Percentiles rank a stretch among this genome's conserved stretches.
Evolutionary conservation across 129 eudicot genomes (phyloP).

Genomic region (Logfia minima): DNA sequence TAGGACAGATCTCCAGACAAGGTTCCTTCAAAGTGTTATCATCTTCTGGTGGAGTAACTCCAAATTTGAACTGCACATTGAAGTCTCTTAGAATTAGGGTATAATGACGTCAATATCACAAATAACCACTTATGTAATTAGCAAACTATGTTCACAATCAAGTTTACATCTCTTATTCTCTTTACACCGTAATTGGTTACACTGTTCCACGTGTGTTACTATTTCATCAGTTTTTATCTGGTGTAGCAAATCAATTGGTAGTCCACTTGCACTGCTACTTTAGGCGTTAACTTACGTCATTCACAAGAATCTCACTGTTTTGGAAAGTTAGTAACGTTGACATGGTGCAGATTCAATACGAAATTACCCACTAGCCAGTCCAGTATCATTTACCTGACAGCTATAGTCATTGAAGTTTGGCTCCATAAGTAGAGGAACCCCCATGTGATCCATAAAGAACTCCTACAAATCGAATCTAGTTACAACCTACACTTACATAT

Average conservation of each 20-base stretch:
- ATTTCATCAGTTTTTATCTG: neutral
- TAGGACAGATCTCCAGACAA: slow-evolving; percentile 79
- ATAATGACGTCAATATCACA: neutral
- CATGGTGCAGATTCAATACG: neutral
- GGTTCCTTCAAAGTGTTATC: slow-evolving; percentile 70
- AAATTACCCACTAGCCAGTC: neutral
- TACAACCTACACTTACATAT: neutral
- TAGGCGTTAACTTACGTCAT: neutral
- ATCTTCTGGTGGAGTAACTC: slow-evolving; percentile 62
- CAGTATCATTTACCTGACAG: slow-evolving; percentile 62
- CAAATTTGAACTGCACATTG: slow-evolving; percentile 72
- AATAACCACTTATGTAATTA: neutral
- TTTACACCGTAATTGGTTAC: neutral
- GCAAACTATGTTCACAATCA: neutral
- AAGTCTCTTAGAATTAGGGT: neutral
- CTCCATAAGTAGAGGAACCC: slow-evolving; percentile 91
- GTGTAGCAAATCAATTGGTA: too few relatives aligned
- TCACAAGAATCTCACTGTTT: neutral
- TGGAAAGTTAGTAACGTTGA: neutral
- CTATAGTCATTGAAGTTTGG: slow-evolving; percentile 88
- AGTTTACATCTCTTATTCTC: neutral
- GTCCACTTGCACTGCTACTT: neutral
- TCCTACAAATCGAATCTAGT: slow-evolving; percentile 34
- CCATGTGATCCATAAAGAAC: slow-evolving; percentile 86
- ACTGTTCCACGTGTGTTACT: neutral